Evolutionary conservation across 139 green algal genomes (phyloP).

Genomic region (Chlamydomonas sp.): DNA sequence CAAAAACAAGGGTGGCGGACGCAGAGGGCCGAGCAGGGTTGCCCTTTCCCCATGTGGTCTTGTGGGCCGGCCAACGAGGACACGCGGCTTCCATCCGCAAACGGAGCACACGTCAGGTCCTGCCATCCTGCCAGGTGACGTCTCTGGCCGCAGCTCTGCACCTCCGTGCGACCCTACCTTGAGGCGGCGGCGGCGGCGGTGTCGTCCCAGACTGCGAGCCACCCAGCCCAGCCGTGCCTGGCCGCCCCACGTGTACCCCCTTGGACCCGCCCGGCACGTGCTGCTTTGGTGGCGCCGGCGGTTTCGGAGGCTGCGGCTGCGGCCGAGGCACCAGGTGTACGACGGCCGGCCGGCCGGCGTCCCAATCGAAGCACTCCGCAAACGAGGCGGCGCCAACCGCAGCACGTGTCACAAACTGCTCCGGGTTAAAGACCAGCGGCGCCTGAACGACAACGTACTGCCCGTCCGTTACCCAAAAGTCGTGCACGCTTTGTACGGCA

Average conservation of each 20-base stretch:
- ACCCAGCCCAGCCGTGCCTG: background rate
- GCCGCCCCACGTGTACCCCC: background rate
- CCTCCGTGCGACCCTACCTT: too few relatives aligned
- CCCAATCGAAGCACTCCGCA: constrained; percentile 44
- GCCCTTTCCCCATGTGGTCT: too few relatives aligned
- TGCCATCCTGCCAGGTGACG: too few relatives aligned
- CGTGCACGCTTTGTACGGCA: background rate
- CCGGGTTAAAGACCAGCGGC: constrained; percentile 14
- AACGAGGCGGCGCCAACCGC: constrained; percentile 19
- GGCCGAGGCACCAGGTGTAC: constrained; percentile 25
- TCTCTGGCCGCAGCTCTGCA: too few relatives aligned
- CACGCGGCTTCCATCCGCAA: too few relatives aligned
- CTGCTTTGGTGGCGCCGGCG: background rate
- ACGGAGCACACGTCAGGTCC: too few relatives aligned
- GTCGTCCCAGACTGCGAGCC: background rate
- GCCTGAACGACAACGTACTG: constrained; percentile 36
- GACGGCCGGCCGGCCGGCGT: constrained; percentile 9
- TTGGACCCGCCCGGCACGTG: background rate
- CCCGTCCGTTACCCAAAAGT: constrained; percentile 31
- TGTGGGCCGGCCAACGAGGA: too few relatives aligned
- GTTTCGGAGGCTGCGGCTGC: background rate
- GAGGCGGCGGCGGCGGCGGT: too few relatives aligned
- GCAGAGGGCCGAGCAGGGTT: too few relatives aligned
- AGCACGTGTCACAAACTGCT: constrained; percentile 3
- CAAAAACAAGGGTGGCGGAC: too few relatives aligned